Percentiles rank a stretch among this genome's conserved stretches.
Evolutionary conservation across 306 rosid species (phyloP).

Genomic region (Ziziphus jujuba): DNA sequence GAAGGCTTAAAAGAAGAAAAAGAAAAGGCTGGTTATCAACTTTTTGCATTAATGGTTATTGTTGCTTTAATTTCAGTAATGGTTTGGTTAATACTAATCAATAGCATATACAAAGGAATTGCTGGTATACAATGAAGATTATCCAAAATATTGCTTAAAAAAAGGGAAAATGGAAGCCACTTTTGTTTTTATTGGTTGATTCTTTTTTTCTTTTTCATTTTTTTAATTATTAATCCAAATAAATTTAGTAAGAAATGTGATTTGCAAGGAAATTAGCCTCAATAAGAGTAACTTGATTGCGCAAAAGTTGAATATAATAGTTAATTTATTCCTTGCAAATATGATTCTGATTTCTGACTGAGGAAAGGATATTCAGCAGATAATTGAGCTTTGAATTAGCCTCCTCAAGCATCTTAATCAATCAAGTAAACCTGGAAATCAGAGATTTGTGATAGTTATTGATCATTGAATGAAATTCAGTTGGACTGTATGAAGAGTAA

Average conservation of each 20-base stretch:
- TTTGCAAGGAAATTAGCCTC: not conserved
- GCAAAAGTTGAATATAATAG: not conserved
- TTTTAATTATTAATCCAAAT: not conserved
- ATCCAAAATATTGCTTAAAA: constrained; percentile 14
- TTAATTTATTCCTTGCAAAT: not conserved
- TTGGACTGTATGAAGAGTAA: constrained; percentile 25
- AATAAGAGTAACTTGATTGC: not conserved
- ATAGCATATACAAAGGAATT: not conserved
- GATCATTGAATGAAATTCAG: constrained; percentile 19
- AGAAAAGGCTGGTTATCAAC: not conserved
- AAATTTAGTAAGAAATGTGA: no score
- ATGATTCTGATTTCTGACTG: constrained; percentile 1
- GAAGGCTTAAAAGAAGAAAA: constrained; percentile 9
- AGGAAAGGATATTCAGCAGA: not conserved
- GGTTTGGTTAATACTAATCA: not conserved
- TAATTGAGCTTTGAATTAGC: no score
- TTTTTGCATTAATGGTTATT: constrained; percentile 4
- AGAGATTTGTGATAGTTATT: constrained; percentile 11
- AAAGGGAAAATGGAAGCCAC: not conserved
- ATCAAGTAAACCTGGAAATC: constrained; percentile 11
- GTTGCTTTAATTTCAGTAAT: constrained; percentile 15
- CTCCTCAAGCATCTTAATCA: constrained; percentile 10
- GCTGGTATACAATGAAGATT: not conserved
- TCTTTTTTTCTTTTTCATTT: no score
- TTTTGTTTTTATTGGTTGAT: not conserved